Evolutionary conservation across 345 rosid species (phyloP), one percentile per base, ranked within the genome.

Genomic region (Laguncularia racemosa): DNA sequence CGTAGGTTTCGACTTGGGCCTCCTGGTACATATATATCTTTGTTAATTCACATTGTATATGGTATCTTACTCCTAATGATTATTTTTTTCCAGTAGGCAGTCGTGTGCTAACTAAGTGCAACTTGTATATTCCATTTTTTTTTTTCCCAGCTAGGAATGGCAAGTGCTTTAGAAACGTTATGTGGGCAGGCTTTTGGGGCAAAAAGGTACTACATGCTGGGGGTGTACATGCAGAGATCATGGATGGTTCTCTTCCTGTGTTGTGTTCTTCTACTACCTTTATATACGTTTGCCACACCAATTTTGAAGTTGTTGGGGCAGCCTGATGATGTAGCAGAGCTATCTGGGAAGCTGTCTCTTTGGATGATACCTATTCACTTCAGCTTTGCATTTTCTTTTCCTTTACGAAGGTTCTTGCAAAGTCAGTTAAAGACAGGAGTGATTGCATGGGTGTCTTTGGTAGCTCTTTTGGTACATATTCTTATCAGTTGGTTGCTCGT

Each of bases 131-230:
- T 50, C 20, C 26, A 12, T 45, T 13, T 14, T 48, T 2, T 44
- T 13, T 0, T 53, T 46, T n/a, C 45, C n/a, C n/a, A 78, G 82
- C 59, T 78, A 48, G 89, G 89, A 21, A 78, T 83, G 85, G 84
- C 82, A 4, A 78, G 85, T 58, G 88, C 85, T 16, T 54, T 77
- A 49, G 88, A 80, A 66, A 83, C 83, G 0, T 33, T 80, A 13
- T 73, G 89, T 44, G 84, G 89, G 16, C 84, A 80, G 68, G 80
- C 89, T 21, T 78, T 66, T 50, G 89, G 86, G 48, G 84, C 84
- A 6, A 67, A 68, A 54, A 68, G 60, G 45, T 62, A 76, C 69
- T 73, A 64, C 45, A 70, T 70, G 80, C 43, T 80, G 49, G 84
- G 82, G 57, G 63, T 78, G 19, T 80, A 78, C 60, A 40, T 80